Evolutionary conservation across 352 stramenopile genomes (phyloP), one percentile per base, ranked within the genome.

Genomic region (Albugo candida): DNA sequence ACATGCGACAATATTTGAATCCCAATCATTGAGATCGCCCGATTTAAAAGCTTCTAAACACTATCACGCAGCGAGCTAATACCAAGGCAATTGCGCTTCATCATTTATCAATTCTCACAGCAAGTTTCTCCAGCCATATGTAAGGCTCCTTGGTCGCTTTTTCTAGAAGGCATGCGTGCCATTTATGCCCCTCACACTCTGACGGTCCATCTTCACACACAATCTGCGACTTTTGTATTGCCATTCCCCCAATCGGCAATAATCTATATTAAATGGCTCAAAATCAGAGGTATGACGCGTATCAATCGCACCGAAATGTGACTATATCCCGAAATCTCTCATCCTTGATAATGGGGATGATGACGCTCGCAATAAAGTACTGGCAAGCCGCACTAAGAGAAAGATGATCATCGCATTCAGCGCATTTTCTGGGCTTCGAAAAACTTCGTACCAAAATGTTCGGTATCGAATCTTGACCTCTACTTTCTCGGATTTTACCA

Each of bases 21-120:
- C 47, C 77, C 77, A 89, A 52, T 87, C 71, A 19, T 65, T 69
- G n/a, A 65, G 48, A 11, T 67, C 61, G 24, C 77, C 71, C 10
- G 67, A 83, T 47, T 83, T 72, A 41, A 83, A 67, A 41, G 67
- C 64, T 66, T 89, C 77, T 45, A 86, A 67, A 39, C 73, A 86
- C 71, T 85, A 13, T 6, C 8, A 11, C 39, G 54, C 4, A 13
- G 41, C 17, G 1, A 51, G 18, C 34, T 52, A 45, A 5, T 6
- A 52, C 27, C 27, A 37, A 36, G 20, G 21, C 18, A 31, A 47
- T 31, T 24, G 38, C 53, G 13, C 17, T n/a, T 45, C 34, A 40
- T 19, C 13, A 45, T 52, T 5, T 36, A 6, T 50, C 21, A 13
- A 36, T 14, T 56, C 68, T 31, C 56, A 88, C 76, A 53, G 71